Percentiles rank a stretch among this genome's conserved stretches.
Evolutionary conservation across 1,284 basidiomycete species (phyloP).

Genomic region (Fomitopsis palustris): DNA sequence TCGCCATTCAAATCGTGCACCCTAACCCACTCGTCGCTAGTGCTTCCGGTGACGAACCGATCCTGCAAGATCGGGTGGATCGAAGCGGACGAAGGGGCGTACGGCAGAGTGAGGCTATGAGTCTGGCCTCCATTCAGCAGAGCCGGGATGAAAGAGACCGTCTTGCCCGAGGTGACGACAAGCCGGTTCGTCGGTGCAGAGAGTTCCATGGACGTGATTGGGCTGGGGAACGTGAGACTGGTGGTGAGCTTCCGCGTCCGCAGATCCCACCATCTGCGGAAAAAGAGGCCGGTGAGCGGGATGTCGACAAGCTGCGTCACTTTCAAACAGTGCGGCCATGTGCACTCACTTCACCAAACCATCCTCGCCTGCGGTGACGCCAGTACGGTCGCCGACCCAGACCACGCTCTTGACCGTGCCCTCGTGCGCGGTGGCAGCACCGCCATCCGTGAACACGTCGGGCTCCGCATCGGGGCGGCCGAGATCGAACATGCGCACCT

Average conservation of each 20-base stretch:
- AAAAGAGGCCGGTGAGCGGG: slow-evolving; percentile 1
- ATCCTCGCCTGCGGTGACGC: slow-evolving; percentile 91
- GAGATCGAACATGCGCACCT: slow-evolving; percentile 93
- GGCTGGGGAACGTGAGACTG: slow-evolving; percentile 69
- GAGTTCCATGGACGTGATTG: slow-evolving; percentile 93
- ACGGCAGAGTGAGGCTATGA: slow-evolving; percentile 70
- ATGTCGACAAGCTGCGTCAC: neutral
- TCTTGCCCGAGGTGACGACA: slow-evolving; percentile 88
- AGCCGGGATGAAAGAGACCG: slow-evolving; percentile 83
- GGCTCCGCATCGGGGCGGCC: slow-evolving; percentile 81
- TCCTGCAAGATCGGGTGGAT: slow-evolving; percentile 89
- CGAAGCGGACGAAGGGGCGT: slow-evolving; percentile 87
- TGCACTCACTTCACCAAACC: slow-evolving; percentile 77
- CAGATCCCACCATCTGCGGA: slow-evolving; percentile 91
- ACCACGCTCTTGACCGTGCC: slow-evolving; percentile 91
- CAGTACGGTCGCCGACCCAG: slow-evolving; percentile 86
- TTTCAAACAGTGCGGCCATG: neutral
- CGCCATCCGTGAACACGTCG: slow-evolving; percentile 65
- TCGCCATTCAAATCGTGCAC: slow-evolving; percentile 90
- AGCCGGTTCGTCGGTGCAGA: slow-evolving; percentile 83
- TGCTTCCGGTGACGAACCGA: slow-evolving; percentile 90
- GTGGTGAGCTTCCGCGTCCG: slow-evolving; percentile 73
- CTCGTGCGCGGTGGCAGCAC: slow-evolving; percentile 68
- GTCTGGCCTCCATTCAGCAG: slow-evolving; percentile 53
- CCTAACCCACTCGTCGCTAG: slow-evolving; percentile 93